phyloP scores from a whole-genome alignment of 208 protist species.

The Trichomonas vaginalis region DNA sequence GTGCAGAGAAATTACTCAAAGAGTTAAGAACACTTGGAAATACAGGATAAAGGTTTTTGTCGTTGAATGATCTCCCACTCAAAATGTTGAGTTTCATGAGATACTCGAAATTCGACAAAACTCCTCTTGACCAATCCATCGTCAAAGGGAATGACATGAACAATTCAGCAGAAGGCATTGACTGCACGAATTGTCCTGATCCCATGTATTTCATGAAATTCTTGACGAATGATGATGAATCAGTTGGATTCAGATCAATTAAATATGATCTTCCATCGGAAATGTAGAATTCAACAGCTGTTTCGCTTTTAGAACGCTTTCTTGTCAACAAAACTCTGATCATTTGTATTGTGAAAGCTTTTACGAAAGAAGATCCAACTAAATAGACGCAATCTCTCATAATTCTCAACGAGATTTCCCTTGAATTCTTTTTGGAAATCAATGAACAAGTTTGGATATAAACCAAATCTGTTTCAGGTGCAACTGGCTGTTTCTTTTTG shows the following conservation, averaged over 20 bases:
- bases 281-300: not conserved
- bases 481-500: not conserved
- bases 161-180: not conserved
- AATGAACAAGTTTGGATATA: not conserved
- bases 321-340: not conserved
- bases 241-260: not conserved
- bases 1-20: not conserved
- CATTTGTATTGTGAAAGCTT: not conserved
- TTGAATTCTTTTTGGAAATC: not conserved
- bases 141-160: not conserved
- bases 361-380: not conserved
- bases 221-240: not conserved
- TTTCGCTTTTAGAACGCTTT: not conserved
- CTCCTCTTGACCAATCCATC: not conserved
- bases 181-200: not conserved
- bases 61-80: not conserved
- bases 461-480: not conserved
- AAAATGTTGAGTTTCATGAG: not conserved
- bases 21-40: not conserved
- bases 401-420: not conserved
- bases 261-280: not conserved
- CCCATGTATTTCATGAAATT: not conserved
- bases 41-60: not conserved
- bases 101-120: not conserved
- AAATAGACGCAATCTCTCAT: not conserved